Percentiles rank a stretch among this genome's conserved stretches.
phyloP scores from a whole-genome alignment of 352 stramenopile genomes.

The Hyaloperonospora brassicae region DNA sequence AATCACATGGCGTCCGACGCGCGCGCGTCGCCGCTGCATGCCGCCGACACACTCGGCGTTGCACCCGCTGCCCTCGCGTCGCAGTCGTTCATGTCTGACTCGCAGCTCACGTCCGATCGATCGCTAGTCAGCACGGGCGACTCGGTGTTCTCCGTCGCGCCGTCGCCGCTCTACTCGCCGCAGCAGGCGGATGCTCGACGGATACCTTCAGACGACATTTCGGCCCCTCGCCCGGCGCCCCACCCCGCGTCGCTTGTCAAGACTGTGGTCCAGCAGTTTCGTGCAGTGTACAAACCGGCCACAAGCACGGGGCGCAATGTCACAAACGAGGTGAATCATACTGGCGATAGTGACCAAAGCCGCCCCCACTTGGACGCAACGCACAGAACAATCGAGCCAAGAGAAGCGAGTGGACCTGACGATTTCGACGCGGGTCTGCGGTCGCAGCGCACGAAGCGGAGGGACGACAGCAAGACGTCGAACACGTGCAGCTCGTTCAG shows the following conservation, averaged over 20 bases:
- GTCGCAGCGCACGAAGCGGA: conserved; percentile 20
- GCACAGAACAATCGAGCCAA: conserved; percentile 13
- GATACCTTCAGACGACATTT: not conserved
- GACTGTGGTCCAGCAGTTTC: conserved; percentile 24
- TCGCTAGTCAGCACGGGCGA: conserved; percentile 5
- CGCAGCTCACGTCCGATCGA: conserved; percentile 6
- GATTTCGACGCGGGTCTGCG: conserved; percentile 23
- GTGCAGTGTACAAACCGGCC: not conserved
- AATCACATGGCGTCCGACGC: too few species aligned
- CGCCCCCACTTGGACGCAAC: not conserved
- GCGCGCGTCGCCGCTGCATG: too few species aligned
- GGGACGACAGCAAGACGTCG: conserved; percentile 33
- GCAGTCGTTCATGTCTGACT: conserved; percentile 4
- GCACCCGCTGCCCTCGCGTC: not conserved
- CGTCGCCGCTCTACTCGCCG: conserved; percentile 16
- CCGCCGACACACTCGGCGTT: not conserved
- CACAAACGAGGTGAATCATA: too few species aligned
- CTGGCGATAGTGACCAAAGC: too few species aligned
- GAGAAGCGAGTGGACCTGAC: conserved; percentile 2
- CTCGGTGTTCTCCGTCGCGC: conserved; percentile 11
- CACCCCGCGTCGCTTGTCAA: conserved; percentile 1
- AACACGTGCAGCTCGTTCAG: conserved; percentile 25
- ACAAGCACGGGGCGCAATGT: too few species aligned
- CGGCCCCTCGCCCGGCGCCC: not conserved
- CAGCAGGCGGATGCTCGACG: conserved; percentile 4